These are phyloP conservation scores for Ilex asprella DNA, from an alignment of 257 asterid species.

Conservation along the genomic window DNA sequence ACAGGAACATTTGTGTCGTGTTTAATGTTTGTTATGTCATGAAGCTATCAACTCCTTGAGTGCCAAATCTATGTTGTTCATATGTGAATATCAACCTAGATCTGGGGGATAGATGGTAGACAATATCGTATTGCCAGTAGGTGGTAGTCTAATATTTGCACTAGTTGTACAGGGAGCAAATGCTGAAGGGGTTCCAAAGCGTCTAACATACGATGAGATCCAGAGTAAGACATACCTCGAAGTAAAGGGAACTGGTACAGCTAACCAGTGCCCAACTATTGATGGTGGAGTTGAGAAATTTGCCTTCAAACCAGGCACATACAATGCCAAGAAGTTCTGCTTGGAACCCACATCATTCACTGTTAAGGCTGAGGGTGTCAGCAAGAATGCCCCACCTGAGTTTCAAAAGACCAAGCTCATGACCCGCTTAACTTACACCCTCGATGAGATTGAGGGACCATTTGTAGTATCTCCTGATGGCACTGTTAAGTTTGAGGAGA, in stretches of 20 bases:
- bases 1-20: too few species aligned
- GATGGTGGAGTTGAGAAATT: constrained; percentile 76
- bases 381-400: constrained; percentile 70
- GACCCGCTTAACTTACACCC: constrained; percentile 98
- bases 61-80: not conserved
- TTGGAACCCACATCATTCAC: constrained; percentile 99
- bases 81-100: not conserved
- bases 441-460: constrained; percentile 97
- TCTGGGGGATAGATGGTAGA: not conserved
- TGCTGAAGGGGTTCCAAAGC: constrained; percentile 76
- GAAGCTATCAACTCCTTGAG: not conserved
- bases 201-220: constrained; percentile 83
- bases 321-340: constrained; percentile 81
- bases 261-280: constrained; percentile 97
- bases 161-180: constrained; percentile 59
- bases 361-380: constrained; percentile 80
- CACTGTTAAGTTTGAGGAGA: constrained; percentile 76
- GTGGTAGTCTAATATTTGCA: not conserved
- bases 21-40: too few species aligned
- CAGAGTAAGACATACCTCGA: constrained; percentile 93
- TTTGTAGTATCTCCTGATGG: constrained; percentile 80
- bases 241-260: constrained; percentile 94
- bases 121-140: not conserved
- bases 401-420: constrained; percentile 96
- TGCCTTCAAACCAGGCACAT: constrained; percentile 77